Evolutionary conservation across 1,284 basidiomycete genomes (phyloP).

Genomic region (Veloboletus limbatus): DNA sequence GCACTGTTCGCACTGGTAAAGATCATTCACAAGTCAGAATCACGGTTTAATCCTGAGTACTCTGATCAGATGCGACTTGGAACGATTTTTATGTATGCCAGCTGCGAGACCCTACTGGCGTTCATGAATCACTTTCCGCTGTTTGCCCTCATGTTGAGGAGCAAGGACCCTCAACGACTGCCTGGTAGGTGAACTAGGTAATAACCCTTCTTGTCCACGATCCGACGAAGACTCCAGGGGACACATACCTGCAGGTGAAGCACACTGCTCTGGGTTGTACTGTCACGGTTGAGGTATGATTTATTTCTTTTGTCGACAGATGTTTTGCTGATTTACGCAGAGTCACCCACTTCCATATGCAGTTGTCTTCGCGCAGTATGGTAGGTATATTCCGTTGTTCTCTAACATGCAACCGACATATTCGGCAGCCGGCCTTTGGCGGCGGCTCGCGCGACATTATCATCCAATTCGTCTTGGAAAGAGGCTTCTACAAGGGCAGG

Average conservation of each 20-base stretch:
- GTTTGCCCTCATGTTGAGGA: conserved; percentile 82
- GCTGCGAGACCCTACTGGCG: conserved; percentile 62
- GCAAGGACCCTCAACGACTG: conserved; percentile 82
- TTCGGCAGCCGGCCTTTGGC: conserved; percentile 30
- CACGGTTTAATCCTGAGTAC: conserved; percentile 5
- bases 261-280: conserved; percentile 14
- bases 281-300: conserved; percentile 25
- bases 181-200: conserved; percentile 55
- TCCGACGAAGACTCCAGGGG: conserved; percentile 27
- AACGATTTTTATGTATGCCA: conserved; percentile 57
- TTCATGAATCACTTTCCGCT: conserved; percentile 91
- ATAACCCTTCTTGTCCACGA: neutral
- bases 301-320: neutral
- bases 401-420: neutral
- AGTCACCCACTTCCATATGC: conserved; percentile 38
- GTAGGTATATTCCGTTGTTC: conserved; percentile 25
- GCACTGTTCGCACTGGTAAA: conserved; percentile 74
- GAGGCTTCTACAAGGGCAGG: conserved; percentile 24
- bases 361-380: conserved; percentile 39
- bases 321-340: conserved; percentile 23
- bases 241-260: conserved; percentile 30
- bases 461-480: conserved; percentile 33
- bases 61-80: conserved; percentile 56
- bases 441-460: conserved; percentile 30
- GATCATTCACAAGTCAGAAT: conserved; percentile 22